These are phyloP conservation scores for Cladophialophora carrionii DNA, from an alignment of 2,329 filamentous ascomycete species.

Conservation along the genomic window DNA sequence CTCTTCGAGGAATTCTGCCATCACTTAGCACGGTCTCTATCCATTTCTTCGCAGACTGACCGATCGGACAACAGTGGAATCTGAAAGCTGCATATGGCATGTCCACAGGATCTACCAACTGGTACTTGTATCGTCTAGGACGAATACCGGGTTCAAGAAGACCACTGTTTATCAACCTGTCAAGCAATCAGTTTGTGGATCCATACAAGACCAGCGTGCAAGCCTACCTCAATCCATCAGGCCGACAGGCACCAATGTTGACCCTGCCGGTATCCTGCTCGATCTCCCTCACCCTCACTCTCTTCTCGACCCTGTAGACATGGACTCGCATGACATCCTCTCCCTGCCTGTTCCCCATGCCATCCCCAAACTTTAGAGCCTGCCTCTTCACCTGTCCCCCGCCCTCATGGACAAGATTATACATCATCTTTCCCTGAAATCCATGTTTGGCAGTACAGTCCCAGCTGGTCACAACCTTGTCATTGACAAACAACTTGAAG, in stretches of 20 bases:
- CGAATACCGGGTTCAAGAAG: conserved; percentile 33
- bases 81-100: conserved; percentile 53
- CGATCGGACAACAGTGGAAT: conserved; percentile 34
- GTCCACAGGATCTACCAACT: conserved; percentile 54
- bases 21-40: neutral
- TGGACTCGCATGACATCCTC: conserved; percentile 36
- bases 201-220: neutral
- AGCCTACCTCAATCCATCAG: conserved; percentile 29
- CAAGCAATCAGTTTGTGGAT: neutral
- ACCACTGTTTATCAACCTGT: conserved; percentile 33
- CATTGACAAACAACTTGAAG: conserved; percentile 37
- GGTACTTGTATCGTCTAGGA: conserved; percentile 49
- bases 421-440: conserved; percentile 38
- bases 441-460: conserved; percentile 36
- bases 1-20: conserved; percentile 22
- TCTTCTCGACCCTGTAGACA: conserved; percentile 35
- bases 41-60: conserved; percentile 12
- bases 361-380: conserved; percentile 31
- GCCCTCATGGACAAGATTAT: conserved; percentile 31
- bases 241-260: conserved; percentile 5
- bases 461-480: conserved; percentile 31
- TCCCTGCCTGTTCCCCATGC: conserved; percentile 17
- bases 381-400: conserved; percentile 25
- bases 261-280: conserved; percentile 19
- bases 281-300: conserved; percentile 26